Evolutionary conservation across 352 stramenopile species (phyloP), one percentile per base, ranked within the genome.

Genomic region (Globisporangium carolinianum): DNA sequence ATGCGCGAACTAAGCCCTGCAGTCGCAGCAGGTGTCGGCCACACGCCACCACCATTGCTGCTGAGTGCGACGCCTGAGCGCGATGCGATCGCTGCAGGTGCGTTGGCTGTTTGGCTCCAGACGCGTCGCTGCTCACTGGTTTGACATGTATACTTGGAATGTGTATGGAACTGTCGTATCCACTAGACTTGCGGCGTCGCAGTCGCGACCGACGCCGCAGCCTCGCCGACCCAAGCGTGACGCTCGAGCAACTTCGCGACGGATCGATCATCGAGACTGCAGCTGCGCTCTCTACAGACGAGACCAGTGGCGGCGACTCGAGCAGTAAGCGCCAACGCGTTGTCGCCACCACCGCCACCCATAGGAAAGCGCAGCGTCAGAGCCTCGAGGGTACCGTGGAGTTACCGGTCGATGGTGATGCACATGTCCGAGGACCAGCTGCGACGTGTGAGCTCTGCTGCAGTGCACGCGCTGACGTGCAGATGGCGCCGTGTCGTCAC

Each of bases 401-500:
- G 14, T 51, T 77, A 32, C 24, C 24, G 1, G 24, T 32, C 3
- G 24, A 32, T 32, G 24, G 24, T 32, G 24, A 32, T 32, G 24
- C 24, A 32, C 24, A 32, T 32, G 1, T 32, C 24, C 24, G 24
- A 32, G 24, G 24, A 32, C 24, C 24, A 32, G 24, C 24, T 0
- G 49, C 68, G 14, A 46, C 71, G 18, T 89, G 79, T 47, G 66
- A 66, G 17, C 58, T 89, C 6, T 89, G 79, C 48, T 87, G 62
- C 17, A 71, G 62, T 41, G 66, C 71, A 6, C 50, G 63, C 37
- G 71, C 68, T 17, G 48, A 81, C 11, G 76, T 89, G 46, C 60
- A 68, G 9, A 84, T 89, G 79, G 66, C 79, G 24, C 76, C 72
- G 51, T 89, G 79, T 36, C 55, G 59, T 12, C 79, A 89, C 46